Conservation (phyloP, 108 stramenopile genomes). For the Conticribra guillardii region DNA sequence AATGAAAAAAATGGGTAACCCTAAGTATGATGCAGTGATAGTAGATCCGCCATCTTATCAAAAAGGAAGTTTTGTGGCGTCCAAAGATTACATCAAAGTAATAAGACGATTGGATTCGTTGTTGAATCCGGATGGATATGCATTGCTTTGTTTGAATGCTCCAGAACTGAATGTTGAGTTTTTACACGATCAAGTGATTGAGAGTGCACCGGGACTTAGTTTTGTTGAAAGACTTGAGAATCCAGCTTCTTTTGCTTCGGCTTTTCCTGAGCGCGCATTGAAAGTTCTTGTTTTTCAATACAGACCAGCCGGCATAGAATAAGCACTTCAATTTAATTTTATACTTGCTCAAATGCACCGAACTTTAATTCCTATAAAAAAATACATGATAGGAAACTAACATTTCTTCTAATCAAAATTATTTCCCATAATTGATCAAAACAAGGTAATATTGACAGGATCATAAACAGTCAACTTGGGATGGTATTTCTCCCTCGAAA, state of each 20-base stretch:
- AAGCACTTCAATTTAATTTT: too few species aligned
- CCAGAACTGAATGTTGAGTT: conserved; percentile 36
- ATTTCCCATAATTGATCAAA: not conserved
- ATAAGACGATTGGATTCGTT: conserved; percentile 40
- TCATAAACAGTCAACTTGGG: conserved; percentile 61
- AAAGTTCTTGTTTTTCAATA: conserved; percentile 38
- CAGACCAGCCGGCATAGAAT: not conserved
- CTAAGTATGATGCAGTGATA: conserved; percentile 27
- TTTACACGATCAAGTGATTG: conserved; percentile 28
- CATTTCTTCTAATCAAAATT: not conserved
- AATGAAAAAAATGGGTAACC: conserved; percentile 18
- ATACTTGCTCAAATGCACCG: too few species aligned
- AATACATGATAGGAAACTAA: too few species aligned
- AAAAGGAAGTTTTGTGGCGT: conserved; percentile 48
- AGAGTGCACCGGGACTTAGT: conserved; percentile 25
- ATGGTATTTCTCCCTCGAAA: conserved; percentile 51
- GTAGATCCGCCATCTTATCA: conserved; percentile 52
- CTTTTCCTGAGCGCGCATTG: conserved; percentile 20
- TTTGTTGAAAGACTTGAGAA: conserved; percentile 42
- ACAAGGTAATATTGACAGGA: conserved; percentile 43
- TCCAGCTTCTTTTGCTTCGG: conserved; percentile 22
- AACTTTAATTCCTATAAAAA: too few species aligned
- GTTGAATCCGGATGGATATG: conserved; percentile 25
- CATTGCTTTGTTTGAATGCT: conserved; percentile 53
- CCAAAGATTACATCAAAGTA: conserved; percentile 48